phyloP scores from a whole-genome alignment of 345 rosid genomes.

The Geranium rotundifolium region DNA sequence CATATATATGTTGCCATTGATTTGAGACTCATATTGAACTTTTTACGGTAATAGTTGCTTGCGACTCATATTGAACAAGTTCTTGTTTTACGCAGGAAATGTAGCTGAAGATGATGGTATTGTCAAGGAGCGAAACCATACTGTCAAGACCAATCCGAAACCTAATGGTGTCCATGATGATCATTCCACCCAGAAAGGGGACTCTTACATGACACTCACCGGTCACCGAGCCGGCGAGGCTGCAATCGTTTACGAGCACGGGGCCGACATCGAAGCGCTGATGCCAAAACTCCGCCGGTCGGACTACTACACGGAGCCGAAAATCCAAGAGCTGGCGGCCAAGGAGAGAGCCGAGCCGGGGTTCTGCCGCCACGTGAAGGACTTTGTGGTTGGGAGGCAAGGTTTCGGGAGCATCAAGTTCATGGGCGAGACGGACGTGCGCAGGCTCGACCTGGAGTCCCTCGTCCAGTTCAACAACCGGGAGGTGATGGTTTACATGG shows the following conservation, averaged over 20 bases:
- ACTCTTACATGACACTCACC: conserved; percentile 41
- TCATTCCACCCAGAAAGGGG: conserved; percentile 31
- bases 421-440: conserved; percentile 77
- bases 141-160: conserved; percentile 33
- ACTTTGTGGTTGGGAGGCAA: conserved; percentile 78
- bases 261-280: conserved; percentile 78
- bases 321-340: conserved; percentile 84
- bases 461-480: conserved; percentile 73
- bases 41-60: too few relatives aligned
- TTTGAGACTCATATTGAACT: too few relatives aligned
- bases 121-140: conserved; percentile 25
- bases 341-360: conserved; percentile 80
- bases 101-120: conserved; percentile 21
- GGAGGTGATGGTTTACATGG: conserved; percentile 94
- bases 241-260: conserved; percentile 70
- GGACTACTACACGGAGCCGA: conserved; percentile 88
- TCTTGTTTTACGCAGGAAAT: conserved; percentile 14
- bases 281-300: conserved; percentile 79
- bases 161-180: conserved; percentile 41
- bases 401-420: conserved; percentile 85
- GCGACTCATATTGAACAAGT: not conserved
- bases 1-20: too few relatives aligned
- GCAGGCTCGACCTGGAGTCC: conserved; percentile 67
- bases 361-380: conserved; percentile 56
- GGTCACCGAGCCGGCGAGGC: conserved; percentile 76